Evolutionary conservation across 192 early-diverging fungal genomes (phyloP), one percentile per base, ranked within the genome.

Genomic region (Coemansia sp.): DNA sequence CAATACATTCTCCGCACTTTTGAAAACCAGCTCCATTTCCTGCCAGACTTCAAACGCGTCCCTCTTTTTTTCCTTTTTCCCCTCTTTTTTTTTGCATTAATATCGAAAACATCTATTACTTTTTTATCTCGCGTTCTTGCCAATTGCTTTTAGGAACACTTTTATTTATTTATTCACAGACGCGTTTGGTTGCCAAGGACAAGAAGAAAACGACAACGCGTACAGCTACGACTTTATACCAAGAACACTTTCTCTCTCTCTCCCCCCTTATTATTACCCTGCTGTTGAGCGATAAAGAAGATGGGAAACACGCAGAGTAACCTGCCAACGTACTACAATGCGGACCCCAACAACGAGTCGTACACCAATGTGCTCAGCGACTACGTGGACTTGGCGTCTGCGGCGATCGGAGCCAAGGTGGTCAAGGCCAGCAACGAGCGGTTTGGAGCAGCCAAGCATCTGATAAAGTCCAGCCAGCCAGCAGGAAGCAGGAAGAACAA

Each of bases 401-500:
- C 82, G 23, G 76, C 77, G 29, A 73, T 88, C 29, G 92, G 92
- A 34, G 87, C 86, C 17, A 79, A 85, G 22, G 81, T 97, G 41
- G 76, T 94, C 53, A 86, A 85, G 55, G 85, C 86, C 29, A 93
- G 89, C 45, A 91, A 97, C 77, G 95, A 97, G 72, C 91, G 88
- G 71, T 96, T 97, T 69, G 88, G 87, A 8, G 85, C 86, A 13
- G 92, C 93, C 17, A 76, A 80, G 34, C 91, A 89, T 73, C 80
- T 96, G 65, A 75, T 98, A 58, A 85, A 83, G 68, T 19, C 68
- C 4, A n/a, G 49, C 8, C 55, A 49, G 38, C 71, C 79, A 7
- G 23, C 36, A 36, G 33, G 49, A 14, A 29, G 49, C 49, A 17
- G 17, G 13, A 45, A 13, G 14, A 17, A 45, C 42, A 45, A 17